Evolutionary conservation across 139 green algal genomes (phyloP).

Genomic region (Closterium sp.): DNA sequence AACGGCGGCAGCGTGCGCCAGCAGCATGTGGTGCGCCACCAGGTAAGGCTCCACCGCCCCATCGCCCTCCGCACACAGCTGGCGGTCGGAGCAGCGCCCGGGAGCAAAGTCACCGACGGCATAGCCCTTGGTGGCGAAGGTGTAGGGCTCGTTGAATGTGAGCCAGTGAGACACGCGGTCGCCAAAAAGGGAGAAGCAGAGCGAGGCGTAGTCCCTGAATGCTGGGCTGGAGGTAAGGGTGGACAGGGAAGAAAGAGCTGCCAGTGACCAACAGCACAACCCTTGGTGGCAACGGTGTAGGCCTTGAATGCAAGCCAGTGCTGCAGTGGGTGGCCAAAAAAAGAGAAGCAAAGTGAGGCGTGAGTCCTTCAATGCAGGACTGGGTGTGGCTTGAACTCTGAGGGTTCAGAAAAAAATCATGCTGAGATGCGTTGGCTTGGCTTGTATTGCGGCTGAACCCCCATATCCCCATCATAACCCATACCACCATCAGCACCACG

Average conservation of each 20-base stretch:
- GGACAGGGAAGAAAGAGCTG: too few relatives aligned
- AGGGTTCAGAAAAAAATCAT: too few relatives aligned
- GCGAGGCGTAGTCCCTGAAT: too few relatives aligned
- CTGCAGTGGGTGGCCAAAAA: background rate
- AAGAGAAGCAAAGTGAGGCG: background rate
- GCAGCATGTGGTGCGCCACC: conserved; percentile 58
- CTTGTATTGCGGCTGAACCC: too few relatives aligned
- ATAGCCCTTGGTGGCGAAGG: conserved; percentile 18
- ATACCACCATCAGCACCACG: background rate
- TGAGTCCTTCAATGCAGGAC: background rate
- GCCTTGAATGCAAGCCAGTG: background rate
- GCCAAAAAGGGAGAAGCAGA: background rate
- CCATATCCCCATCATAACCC: too few relatives aligned
- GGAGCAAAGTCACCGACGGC: conserved; percentile 4
- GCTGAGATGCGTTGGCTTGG: too few relatives aligned
- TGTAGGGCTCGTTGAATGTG: background rate
- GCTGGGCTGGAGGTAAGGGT: too few relatives aligned
- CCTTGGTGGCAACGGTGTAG: background rate
- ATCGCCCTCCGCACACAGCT: conserved; percentile 18
- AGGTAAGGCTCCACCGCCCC: conserved; percentile 52
- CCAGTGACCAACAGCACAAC: background rate
- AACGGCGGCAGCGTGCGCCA: conserved; percentile 54
- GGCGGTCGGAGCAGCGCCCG: conserved; percentile 26
- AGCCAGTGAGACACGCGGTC: background rate
- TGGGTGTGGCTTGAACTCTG: background rate